Conservation (phyloP, 2,329 filamentous ascomycete species). For the Phaeoacremonium minimum region DNA sequence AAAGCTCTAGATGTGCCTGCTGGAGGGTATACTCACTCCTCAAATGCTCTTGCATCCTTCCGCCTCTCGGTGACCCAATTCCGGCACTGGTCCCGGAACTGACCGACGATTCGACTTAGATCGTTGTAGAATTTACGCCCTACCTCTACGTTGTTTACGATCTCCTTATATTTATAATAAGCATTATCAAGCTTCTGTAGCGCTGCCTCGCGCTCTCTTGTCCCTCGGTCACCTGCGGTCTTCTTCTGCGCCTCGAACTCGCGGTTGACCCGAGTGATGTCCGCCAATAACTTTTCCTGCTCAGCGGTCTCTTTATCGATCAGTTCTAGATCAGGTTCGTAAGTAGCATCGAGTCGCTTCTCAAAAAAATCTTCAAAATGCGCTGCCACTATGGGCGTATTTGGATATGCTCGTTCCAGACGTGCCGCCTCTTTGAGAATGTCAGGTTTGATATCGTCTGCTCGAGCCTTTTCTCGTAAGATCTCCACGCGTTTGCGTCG, state of each 20-base stretch:
- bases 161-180: constrained; percentile 95
- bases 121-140: constrained; percentile 98
- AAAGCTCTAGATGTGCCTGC: constrained; percentile 9
- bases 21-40: constrained; percentile 53
- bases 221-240: constrained; percentile 54
- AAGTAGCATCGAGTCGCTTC: constrained; percentile 67
- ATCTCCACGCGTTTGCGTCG: constrained; percentile 75
- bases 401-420: constrained; percentile 80
- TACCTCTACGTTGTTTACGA: constrained; percentile 84
- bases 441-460: constrained; percentile 84
- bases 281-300: constrained; percentile 66
- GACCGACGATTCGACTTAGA: constrained; percentile 77
- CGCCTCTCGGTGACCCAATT: constrained; percentile 77
- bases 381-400: constrained; percentile 77
- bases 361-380: constrained; percentile 94
- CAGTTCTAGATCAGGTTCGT: constrained; percentile 72
- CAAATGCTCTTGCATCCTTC: constrained; percentile 73
- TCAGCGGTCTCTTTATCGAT: constrained; percentile 69
- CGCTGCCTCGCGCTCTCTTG: constrained; percentile 76
- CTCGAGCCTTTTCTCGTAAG: constrained; percentile 72
- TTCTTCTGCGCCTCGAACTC: constrained; percentile 72
- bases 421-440: constrained; percentile 79
- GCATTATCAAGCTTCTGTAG: constrained; percentile 86
- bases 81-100: constrained; percentile 73
- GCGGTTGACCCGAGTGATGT: constrained; percentile 71